Evolutionary conservation across 441 rosid species (phyloP).

Genomic region (Manihot esculenta): DNA sequence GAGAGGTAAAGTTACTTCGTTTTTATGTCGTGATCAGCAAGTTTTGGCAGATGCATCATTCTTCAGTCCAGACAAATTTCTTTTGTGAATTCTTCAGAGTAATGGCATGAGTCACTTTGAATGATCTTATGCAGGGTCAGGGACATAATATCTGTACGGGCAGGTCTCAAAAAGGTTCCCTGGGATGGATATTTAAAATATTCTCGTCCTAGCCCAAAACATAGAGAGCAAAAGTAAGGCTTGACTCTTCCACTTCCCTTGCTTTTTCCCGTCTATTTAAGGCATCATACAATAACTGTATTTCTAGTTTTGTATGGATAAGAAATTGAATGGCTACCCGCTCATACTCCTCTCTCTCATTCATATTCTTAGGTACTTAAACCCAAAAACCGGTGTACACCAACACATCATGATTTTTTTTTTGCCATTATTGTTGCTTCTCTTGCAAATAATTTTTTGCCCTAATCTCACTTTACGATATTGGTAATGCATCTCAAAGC

Average conservation of each 20-base stretch:
- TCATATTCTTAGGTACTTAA: background rate
- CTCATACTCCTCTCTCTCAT: background rate
- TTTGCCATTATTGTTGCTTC: background rate
- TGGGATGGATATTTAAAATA: constrained; percentile 99
- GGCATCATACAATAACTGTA: background rate
- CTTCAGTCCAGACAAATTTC: background rate
- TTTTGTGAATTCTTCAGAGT: background rate
- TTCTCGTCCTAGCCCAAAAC: constrained; percentile 95
- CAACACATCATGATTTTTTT: background rate
- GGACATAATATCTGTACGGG: constrained; percentile 85
- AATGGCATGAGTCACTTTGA: constrained; percentile 13
- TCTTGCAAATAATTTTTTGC: background rate
- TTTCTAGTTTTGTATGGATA: background rate
- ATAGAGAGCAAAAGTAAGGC: constrained; percentile 89
- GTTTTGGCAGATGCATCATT: background rate
- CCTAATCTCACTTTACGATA: background rate
- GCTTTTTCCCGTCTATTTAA: background rate
- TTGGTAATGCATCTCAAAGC: background rate
- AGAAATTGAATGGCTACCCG: background rate
- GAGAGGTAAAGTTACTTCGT: constrained; percentile 59
- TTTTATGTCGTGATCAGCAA: constrained; percentile 9
- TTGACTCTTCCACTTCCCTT: constrained; percentile 3
- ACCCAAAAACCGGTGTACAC: background rate
- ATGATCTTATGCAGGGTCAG: constrained; percentile 62
- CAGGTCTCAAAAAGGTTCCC: constrained; percentile 95